Evolutionary conservation across 768 basidiomycete species (phyloP).

Genomic region (Mrakia hoshinonis): DNA sequence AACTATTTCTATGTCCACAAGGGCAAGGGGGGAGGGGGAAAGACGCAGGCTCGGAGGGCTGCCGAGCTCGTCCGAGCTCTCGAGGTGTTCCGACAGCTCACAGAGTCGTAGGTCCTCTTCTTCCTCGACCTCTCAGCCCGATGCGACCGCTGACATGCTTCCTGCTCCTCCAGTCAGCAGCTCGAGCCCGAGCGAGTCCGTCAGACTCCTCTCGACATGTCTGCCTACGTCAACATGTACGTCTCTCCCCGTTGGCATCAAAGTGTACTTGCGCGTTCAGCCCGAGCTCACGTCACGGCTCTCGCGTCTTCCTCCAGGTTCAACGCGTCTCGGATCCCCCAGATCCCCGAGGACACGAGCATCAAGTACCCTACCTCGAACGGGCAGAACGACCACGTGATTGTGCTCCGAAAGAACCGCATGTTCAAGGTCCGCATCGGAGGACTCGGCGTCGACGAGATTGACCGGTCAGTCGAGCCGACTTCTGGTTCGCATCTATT

Average conservation of each 20-base stretch:
- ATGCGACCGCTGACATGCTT: background rate
- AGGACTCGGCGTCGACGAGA: slow-evolving; percentile 56
- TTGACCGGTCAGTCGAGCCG: slow-evolving; percentile 71
- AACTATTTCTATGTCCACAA: slow-evolving; percentile 92
- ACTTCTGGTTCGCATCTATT: slow-evolving; percentile 15
- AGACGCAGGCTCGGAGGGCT: slow-evolving; percentile 58
- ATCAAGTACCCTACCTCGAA: slow-evolving; percentile 54
- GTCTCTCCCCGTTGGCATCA: slow-evolving; percentile 38
- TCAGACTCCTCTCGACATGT: slow-evolving; percentile 74
- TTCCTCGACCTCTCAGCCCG: background rate
- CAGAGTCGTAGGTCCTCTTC: slow-evolving; percentile 56
- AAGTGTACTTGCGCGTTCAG: too few species aligned
- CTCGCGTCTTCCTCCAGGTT: slow-evolving; percentile 47
- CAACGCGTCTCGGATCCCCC: slow-evolving; percentile 84
- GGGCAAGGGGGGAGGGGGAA: slow-evolving; percentile 48
- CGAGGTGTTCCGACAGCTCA: slow-evolving; percentile 71
- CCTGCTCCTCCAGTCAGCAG: slow-evolving; percentile 47
- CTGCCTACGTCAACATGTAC: slow-evolving; percentile 87
- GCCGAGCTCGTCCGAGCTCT: slow-evolving; percentile 76
- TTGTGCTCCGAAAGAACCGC: slow-evolving; percentile 82
- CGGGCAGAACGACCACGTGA: slow-evolving; percentile 68
- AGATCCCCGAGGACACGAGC: slow-evolving; percentile 71
- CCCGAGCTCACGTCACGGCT: too few species aligned
- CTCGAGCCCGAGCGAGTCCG: slow-evolving; percentile 82
- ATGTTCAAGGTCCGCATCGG: slow-evolving; percentile 75